These are phyloP conservation scores for Heracleum sosnowskyi DNA, from an alignment of 129 eudicot genomes.

Conservation along the genomic window DNA sequence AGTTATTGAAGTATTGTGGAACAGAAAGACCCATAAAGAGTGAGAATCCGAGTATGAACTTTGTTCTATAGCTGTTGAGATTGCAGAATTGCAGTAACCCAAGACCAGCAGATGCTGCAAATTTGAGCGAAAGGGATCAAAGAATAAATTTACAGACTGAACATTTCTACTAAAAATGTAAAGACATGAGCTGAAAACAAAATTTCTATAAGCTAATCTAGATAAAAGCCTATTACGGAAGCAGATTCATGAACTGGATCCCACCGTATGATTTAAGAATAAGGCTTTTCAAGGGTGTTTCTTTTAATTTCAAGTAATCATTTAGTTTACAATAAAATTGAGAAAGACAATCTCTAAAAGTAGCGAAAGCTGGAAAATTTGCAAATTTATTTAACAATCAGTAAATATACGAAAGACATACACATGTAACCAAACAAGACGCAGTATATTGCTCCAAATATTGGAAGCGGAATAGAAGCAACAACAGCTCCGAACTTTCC, in stretches of 20 bases:
- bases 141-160: not conserved
- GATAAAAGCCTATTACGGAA: not conserved
- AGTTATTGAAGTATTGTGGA: constrained; percentile 73
- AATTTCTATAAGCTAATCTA: not conserved
- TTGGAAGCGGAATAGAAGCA: constrained; percentile 90
- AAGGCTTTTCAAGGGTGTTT: not conserved
- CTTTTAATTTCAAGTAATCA: not conserved
- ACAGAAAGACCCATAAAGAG: constrained; percentile 95
- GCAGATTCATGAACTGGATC: not conserved
- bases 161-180: not conserved
- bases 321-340: no score
- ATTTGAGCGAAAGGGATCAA: not conserved
- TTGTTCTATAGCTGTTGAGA: constrained; percentile 87
- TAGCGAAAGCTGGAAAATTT: not conserved
- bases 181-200: not conserved
- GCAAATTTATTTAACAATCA: no score
- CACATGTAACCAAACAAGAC: constrained; percentile 81
- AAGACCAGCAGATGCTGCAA: constrained; percentile 81
- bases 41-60: constrained; percentile 82
- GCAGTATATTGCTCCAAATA: constrained; percentile 84
- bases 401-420: constrained; percentile 23
- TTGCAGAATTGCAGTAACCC: constrained; percentile 92
- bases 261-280: not conserved
- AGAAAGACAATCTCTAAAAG: not conserved
- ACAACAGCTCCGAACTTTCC: constrained; percentile 91